Evolutionary conservation across 352 stramenopile genomes (phyloP), one percentile per base, ranked within the genome.

Genomic region (Globisporangium lucens): DNA sequence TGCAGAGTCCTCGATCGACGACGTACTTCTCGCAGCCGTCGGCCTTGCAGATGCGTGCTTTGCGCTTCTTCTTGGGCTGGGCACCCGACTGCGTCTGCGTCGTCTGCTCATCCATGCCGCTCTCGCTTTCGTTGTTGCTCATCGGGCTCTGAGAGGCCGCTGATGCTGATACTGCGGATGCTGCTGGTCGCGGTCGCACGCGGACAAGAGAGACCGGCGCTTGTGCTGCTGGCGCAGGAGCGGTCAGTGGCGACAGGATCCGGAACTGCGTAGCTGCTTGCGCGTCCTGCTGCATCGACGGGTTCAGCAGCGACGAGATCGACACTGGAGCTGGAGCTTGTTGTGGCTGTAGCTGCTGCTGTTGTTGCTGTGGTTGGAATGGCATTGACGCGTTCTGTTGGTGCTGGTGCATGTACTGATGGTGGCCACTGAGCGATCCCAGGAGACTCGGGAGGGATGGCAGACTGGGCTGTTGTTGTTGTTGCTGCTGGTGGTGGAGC

Each of bases 21-120:
- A 82, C 75, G 41, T 82, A 80, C 63, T 82, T 82, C 20, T 76
- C 72, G 57, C 75, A 82, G 15, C 75, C 73, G 15, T 79, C 73
- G n/a, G 63, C 67, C 30, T 68, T 80, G 53, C 75, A 82, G 22
- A 82, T 78, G 12, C 75, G 70, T 13, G 71, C 71, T 53, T 82
- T 82, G 29, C 75, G 75, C 43, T 80, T 82, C 61, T 82, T 82
- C 58, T 79, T 82, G 13, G 57, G 56, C n/a, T 20, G 43, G 20
- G 49, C 46, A 10, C 41, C 4, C 47, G 17, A 53, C 29, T 58
- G 30, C 15, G 41, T 30, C 29, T 51, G 47, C 29, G 30, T 27
- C 43, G 17, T 6, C 29, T 58, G 15, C 22, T 30, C 46, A 4
- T 56, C 41, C 55, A 55, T 6, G 13, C 27, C 33, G n/a, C 55